Percentiles rank a stretch among this genome's conserved stretches.
Evolutionary conservation across 176 grass and related monocot species (phyloP).

Genomic region (Raddia guianensis): DNA sequence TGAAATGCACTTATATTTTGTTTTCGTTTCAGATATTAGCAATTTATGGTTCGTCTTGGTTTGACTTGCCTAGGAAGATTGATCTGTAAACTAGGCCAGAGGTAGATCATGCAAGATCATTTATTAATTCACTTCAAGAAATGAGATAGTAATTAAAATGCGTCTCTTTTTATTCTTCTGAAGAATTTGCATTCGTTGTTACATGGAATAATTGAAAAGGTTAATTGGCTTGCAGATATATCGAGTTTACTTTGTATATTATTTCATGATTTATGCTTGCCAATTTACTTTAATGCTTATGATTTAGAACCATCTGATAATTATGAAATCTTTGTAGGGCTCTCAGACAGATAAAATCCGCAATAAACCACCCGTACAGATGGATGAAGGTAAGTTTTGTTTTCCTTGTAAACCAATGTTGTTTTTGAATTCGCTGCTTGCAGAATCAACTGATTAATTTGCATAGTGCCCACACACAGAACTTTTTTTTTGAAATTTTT

Average conservation of each 20-base stretch:
- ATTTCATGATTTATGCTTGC: not conserved
- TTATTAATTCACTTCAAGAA: constrained; percentile 1
- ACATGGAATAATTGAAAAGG: constrained; percentile 15
- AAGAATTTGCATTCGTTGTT: constrained; percentile 5
- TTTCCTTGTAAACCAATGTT: constrained; percentile 21
- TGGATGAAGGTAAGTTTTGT: constrained; percentile 35
- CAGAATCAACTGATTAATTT: constrained; percentile 16
- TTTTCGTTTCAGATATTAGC: not conserved
- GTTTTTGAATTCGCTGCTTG: not conserved
- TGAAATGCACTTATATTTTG: not conserved
- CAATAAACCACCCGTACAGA: constrained; percentile 22
- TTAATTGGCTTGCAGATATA: not conserved
- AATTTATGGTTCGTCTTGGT: not conserved
- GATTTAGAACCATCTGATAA: constrained; percentile 12
- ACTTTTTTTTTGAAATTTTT: constrained; percentile 3
- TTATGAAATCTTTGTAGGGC: constrained; percentile 38
- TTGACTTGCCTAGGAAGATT: constrained; percentile 11
- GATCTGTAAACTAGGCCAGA: constrained; percentile 14
- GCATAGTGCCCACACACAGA: not conserved
- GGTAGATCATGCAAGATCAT: not conserved
- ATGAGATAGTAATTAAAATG: not conserved
- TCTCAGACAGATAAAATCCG: constrained; percentile 21
- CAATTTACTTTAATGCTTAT: constrained; percentile 13
- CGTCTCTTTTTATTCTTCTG: not conserved
- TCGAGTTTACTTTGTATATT: not conserved